Evolutionary conservation across 1,284 basidiomycete genomes (phyloP), one percentile per base, ranked within the genome.

Genomic region (Ustilago nuda): DNA sequence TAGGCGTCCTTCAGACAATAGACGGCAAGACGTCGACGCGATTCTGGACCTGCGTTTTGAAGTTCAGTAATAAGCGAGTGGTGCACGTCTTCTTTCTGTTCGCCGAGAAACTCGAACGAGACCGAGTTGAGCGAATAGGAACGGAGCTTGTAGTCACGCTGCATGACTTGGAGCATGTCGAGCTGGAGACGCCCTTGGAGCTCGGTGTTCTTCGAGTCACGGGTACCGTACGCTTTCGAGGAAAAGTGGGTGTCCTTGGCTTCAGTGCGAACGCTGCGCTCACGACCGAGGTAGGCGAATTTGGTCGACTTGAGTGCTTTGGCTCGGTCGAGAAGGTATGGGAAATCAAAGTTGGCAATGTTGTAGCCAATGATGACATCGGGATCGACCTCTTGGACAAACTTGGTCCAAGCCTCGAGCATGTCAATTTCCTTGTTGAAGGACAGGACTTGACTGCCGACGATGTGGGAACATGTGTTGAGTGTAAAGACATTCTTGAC

Each of bases 1-100:
- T 85, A 85, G n/a, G 84, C 84, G 58, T 85, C 84, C 64, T 85
- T 85, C 51, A 85, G 68, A 69, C 84, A 85, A 73, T 85, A 85
- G 27, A 85, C 80, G 1, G 84, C 84, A 23, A 85, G 62, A 35
- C 84, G 81, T 17, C 84, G 75, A n/a, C 84, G 77, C 46, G 83
- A 75, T 59, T 85, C 84, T 4, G 84, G 84, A 8, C 83, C 83
- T 11, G 81, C 78, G 48, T 85, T 85, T 45, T 85, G 84, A 9
- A 85, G 78, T 63, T 85, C 83, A 19, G 84, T 85, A 61, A 85
- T 85, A 56, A 85, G 78, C 55, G 83, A 85, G 66, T 79, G 76
- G 59, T 85, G 84, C 37, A 85, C 84, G 51, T 85, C 84, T 51
- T 85, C 84, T 73, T 85, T 85, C 56, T 85, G 84, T 61, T 85